phyloP scores from a whole-genome alignment of 2,329 filamentous ascomycete species.

The Colletotrichum magnum region DNA sequence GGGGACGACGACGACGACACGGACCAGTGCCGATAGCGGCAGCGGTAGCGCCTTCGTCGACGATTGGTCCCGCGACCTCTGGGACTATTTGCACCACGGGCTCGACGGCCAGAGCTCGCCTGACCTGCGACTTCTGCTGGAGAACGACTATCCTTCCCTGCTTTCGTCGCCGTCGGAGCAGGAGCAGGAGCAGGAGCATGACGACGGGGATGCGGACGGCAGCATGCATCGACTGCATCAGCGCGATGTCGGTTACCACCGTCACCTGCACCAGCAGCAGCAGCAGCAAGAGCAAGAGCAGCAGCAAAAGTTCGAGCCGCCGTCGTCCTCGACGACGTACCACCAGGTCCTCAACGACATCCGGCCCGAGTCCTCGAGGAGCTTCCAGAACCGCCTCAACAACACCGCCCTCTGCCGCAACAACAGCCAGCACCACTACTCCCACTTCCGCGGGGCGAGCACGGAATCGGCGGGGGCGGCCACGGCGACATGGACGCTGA shows the following conservation, averaged over 20 bases:
- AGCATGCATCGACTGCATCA: too few species aligned
- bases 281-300: not conserved
- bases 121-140: slow-evolving; percentile 19
- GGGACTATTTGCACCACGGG: slow-evolving; percentile 38
- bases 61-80: slow-evolving; percentile 33
- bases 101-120: slow-evolving; percentile 37
- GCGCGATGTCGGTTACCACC: not conserved
- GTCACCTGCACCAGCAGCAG: slow-evolving; percentile 1
- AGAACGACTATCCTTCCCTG: not conserved
- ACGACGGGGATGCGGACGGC: not conserved
- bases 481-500: slow-evolving; percentile 6
- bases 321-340: slow-evolving; percentile 28
- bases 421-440: not conserved
- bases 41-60: too few species aligned
- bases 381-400: slow-evolving; percentile 5
- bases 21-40: slow-evolving; percentile 34
- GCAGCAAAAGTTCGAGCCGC: not conserved
- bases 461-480: slow-evolving; percentile 13
- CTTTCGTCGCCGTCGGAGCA: too few species aligned
- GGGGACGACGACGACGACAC: slow-evolving; percentile 6
- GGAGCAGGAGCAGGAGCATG: not conserved
- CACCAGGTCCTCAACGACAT: slow-evolving; percentile 23
- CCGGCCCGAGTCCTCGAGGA: slow-evolving; percentile 33
- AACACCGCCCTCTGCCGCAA: not conserved
- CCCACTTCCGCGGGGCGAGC: slow-evolving; percentile 11